Evolutionary conservation across 371 early-diverging fungal genomes (phyloP).

Genomic region (Lichtheimia hyalospora): DNA sequence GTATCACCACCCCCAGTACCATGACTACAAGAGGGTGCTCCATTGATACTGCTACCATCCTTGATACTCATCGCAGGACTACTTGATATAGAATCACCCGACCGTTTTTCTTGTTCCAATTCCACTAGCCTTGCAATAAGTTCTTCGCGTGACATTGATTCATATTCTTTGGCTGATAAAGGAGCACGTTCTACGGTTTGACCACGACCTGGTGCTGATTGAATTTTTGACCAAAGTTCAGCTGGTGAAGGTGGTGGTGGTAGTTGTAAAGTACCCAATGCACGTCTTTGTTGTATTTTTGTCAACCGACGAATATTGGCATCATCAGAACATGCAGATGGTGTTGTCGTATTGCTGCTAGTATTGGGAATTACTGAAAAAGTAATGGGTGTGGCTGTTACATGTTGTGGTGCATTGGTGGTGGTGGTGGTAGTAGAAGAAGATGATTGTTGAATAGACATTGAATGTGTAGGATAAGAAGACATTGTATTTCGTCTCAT

Average conservation of each 20-base stretch:
- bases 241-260: constrained; percentile 41
- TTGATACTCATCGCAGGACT: too few species aligned
- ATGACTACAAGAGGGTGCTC: too few species aligned
- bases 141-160: constrained; percentile 25
- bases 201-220: neutral
- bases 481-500: constrained; percentile 17
- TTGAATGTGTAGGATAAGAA: constrained; percentile 11
- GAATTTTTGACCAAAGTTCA: constrained; percentile 25
- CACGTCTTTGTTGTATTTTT: constrained; percentile 22
- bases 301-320: constrained; percentile 11
- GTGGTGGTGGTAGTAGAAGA: neutral
- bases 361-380: neutral
- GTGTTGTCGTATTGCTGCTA: constrained; percentile 1
- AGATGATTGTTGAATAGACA: constrained; percentile 8
- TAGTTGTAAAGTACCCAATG: constrained; percentile 20
- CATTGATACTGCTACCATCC: too few species aligned
- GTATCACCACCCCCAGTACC: too few species aligned
- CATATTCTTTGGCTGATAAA: constrained; percentile 7
- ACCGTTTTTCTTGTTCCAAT: constrained; percentile 25
- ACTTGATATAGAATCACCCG: neutral
- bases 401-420: neutral
- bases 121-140: constrained; percentile 24
- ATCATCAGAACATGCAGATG: constrained; percentile 15
- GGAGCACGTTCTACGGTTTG: neutral
- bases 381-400: neutral